Base-by-base conservation (phyloP, 2,329 filamentous ascomycete species). In the Stylonectria norvegica region DNA sequence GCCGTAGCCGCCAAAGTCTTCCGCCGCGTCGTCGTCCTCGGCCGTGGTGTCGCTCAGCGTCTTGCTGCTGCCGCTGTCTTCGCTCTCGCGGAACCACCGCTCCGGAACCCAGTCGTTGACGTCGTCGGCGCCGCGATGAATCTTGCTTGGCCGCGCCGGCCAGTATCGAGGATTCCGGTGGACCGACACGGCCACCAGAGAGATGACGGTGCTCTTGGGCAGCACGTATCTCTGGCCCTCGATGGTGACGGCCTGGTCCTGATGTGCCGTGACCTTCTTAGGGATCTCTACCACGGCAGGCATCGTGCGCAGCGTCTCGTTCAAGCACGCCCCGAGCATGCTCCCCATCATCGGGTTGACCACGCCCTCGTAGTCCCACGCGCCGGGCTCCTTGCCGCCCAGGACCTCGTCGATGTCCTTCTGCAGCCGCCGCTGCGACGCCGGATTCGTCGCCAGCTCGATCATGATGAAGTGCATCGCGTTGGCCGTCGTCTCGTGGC, bases 401-500 rank as follows among this genome's bases (percentile, higher is more conserved):
- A 90, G 69, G 8, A 86, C 76, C 11, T 67, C 64, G 58, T 89
- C 81, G 18, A 93, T 65, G 45, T 89, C 86, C 31, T 71, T 66
- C 52, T 91, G 86, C 4, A 91, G 64, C 5, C 70, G 70, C 17
- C 76, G 73, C 57, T 93, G 87, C 1, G 75, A 75, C 1, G 68
- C 63, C 5, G 79, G 79, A 52, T 83, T 75, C 52, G 79, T 75
- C 11, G 86, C 86, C 5, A 91, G 73, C 51, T 80, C 74, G 23
- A 88, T 59, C 4, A 89, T 64, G 2, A 80, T 73, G 58, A 86
- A 89, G 64, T 90, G 83, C 27, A 89, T 70, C 4, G 78, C 76
- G 61, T 86, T 88, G 34, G 86, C 86, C 2, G 85, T 85, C 2
- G 86, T 90, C 63, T 93, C 87, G 62, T 93, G 86, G 10, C 87